Evolutionary conservation across 176 grass and related monocot genomes (phyloP).

Genomic region (Hordeum vulgare): DNA sequence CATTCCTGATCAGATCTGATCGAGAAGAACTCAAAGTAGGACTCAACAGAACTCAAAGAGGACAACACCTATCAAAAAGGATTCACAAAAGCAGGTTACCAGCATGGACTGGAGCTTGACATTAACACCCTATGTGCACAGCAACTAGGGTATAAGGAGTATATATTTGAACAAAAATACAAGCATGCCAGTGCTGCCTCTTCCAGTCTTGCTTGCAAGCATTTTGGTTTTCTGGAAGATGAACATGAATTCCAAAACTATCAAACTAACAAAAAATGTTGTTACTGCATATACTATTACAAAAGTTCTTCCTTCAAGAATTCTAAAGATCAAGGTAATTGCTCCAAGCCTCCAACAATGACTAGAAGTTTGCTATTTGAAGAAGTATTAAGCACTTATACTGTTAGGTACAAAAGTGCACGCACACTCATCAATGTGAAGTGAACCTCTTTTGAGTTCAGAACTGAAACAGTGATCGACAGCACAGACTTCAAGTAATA

Average conservation of each 20-base stretch:
- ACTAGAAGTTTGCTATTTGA: slow-evolving; percentile 6
- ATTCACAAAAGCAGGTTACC: neutral
- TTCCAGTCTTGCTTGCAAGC: slow-evolving; percentile 15
- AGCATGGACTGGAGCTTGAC: slow-evolving; percentile 4
- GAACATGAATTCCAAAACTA: neutral
- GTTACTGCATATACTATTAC: neutral
- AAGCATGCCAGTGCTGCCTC: slow-evolving; percentile 8
- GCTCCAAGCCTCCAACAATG: neutral
- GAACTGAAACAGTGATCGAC: neutral
- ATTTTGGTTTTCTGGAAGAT: slow-evolving; percentile 14
- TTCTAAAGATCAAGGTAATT: neutral
- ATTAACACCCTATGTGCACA: slow-evolving; percentile 6
- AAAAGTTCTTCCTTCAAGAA: slow-evolving; percentile 3
- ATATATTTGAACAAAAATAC: slow-evolving; percentile 6
- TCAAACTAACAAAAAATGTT: neutral
- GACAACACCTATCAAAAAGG: slow-evolving; percentile 59
- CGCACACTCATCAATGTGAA: slow-evolving; percentile 2
- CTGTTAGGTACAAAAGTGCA: neutral
- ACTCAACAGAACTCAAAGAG: slow-evolving; percentile 72
- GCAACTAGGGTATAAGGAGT: slow-evolving; percentile 3
- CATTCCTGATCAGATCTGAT: slow-evolving; percentile 57
- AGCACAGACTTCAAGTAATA: neutral
- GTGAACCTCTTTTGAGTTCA: neutral
- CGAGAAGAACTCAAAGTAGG: slow-evolving; percentile 86
- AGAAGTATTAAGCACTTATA: slow-evolving; percentile 1